Conservation (phyloP, 768 basidiomycete species). For the Termitomyces sp. region DNA sequence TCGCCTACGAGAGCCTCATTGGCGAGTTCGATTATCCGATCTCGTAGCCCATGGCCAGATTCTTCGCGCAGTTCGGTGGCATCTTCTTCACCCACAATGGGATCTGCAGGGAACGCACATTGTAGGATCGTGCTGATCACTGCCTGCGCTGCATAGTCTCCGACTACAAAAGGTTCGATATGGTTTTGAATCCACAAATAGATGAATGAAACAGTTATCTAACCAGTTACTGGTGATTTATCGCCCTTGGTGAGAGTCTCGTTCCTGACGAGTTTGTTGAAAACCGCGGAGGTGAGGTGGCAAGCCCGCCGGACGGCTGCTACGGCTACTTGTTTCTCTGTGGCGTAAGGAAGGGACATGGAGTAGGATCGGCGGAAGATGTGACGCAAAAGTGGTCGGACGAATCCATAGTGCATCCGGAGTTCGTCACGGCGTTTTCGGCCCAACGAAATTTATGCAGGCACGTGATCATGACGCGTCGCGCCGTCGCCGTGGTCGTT, state of each 20-base stretch:
- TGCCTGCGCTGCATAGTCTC: constrained; percentile 92
- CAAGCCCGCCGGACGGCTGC: constrained; percentile 88
- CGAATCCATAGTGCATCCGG: constrained; percentile 12
- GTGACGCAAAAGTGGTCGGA: constrained; percentile 12
- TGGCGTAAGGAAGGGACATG: constrained; percentile 54
- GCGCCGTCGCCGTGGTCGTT: too few relatives aligned
- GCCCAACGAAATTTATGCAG: neutral
- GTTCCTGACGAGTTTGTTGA: constrained; percentile 77
- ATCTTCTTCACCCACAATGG: constrained; percentile 95
- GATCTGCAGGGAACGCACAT: constrained; percentile 77
- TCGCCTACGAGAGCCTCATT: constrained; percentile 69
- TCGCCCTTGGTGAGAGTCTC: constrained; percentile 90
- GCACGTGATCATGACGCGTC: neutral
- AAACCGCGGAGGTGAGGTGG: constrained; percentile 77
- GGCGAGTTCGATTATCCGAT: constrained; percentile 76
- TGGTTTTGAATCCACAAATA: neutral
- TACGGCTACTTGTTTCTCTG: constrained; percentile 80
- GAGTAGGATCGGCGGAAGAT: constrained; percentile 16
- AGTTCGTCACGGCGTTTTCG: constrained; percentile 1
- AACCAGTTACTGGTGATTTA: constrained; percentile 89
- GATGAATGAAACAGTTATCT: constrained; percentile 10
- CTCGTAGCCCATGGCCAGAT: constrained; percentile 38
- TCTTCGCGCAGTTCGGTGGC: constrained; percentile 67
- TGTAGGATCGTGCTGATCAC: constrained; percentile 80
- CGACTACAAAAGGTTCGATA: constrained; percentile 48